A percentile compares a stretch with the other conserved stretches of the same genome.
Evolutionary conservation across 2,329 filamentous ascomycete species (phyloP).

Genomic region (Exophiala phaeomuriformis): DNA sequence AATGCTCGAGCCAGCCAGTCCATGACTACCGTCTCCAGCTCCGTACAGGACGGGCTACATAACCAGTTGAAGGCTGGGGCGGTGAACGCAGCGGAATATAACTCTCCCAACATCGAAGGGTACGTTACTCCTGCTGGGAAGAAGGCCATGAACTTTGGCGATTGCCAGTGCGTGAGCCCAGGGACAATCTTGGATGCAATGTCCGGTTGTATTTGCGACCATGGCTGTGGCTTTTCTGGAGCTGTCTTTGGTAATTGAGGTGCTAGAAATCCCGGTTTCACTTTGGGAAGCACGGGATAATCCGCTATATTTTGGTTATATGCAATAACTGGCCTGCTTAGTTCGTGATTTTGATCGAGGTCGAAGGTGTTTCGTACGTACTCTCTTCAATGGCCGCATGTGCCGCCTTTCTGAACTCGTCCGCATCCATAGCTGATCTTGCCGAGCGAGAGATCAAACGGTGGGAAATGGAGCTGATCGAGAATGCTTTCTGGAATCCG

Average conservation of each 20-base stretch:
- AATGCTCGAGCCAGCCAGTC: constrained; percentile 83
- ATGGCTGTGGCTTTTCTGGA: constrained; percentile 59
- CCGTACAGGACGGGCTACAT: constrained; percentile 83
- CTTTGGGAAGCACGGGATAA: constrained; percentile 65
- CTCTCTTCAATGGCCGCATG: constrained; percentile 75
- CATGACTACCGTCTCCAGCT: constrained; percentile 85
- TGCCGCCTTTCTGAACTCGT: constrained; percentile 70
- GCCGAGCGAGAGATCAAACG: not conserved
- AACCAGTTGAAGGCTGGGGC: constrained; percentile 97
- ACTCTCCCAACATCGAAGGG: constrained; percentile 78
- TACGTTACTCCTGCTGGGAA: constrained; percentile 78
- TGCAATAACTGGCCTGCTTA: constrained; percentile 56
- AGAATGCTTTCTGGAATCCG: not conserved
- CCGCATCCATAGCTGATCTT: constrained; percentile 59
- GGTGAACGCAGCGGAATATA: constrained; percentile 83
- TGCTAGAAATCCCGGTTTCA: constrained; percentile 78
- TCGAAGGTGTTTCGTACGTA: constrained; percentile 36
- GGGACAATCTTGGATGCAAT: constrained; percentile 82
- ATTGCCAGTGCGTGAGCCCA: constrained; percentile 90
- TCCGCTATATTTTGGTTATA: constrained; percentile 72
- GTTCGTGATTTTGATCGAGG: not conserved
- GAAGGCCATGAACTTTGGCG: constrained; percentile 92
- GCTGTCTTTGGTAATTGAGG: constrained; percentile 67
- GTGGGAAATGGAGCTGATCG: not conserved
- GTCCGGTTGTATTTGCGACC: constrained; percentile 73